Conservation (phyloP, 1,284 basidiomycete species). For the Stereum hirsutum region DNA sequence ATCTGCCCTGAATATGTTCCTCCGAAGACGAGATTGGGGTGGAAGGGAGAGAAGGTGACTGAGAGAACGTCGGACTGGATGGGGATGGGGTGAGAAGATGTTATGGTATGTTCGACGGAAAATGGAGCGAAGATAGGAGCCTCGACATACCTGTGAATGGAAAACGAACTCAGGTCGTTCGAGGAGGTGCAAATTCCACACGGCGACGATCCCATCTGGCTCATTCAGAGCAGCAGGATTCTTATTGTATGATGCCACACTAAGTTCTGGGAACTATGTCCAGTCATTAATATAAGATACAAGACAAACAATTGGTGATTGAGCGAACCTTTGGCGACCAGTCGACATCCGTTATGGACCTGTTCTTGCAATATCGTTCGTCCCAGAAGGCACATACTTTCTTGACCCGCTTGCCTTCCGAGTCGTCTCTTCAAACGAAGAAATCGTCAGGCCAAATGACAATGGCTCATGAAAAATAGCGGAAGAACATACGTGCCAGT, state of each 20-base stretch:
- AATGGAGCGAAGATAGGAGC: slow-evolving; percentile 3
- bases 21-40: slow-evolving; percentile 94
- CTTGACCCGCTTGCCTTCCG: slow-evolving; percentile 83
- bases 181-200: slow-evolving; percentile 94
- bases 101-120: background rate
- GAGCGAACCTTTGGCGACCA: slow-evolving; percentile 87
- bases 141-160: slow-evolving; percentile 75
- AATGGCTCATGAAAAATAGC: background rate
- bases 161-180: slow-evolving; percentile 97
- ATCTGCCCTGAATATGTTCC: slow-evolving; percentile 99
- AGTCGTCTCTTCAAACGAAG: slow-evolving; percentile 58
- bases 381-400: slow-evolving; percentile 85
- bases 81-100: slow-evolving; percentile 10
- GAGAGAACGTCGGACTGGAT: slow-evolving; percentile 91
- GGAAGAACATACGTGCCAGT: slow-evolving; percentile 50
- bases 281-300: slow-evolving; percentile 6
- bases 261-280: slow-evolving; percentile 86
- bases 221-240: slow-evolving; percentile 86
- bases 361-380: slow-evolving; percentile 80
- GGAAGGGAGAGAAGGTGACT: slow-evolving; percentile 94
- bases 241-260: slow-evolving; percentile 94
- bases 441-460: background rate
- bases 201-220: slow-evolving; percentile 92
- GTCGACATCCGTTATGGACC: slow-evolving; percentile 93
- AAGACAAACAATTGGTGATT: background rate